Base-by-base conservation (phyloP, 805 yeast genomes). In the Sungouiella blattae region DNA sequence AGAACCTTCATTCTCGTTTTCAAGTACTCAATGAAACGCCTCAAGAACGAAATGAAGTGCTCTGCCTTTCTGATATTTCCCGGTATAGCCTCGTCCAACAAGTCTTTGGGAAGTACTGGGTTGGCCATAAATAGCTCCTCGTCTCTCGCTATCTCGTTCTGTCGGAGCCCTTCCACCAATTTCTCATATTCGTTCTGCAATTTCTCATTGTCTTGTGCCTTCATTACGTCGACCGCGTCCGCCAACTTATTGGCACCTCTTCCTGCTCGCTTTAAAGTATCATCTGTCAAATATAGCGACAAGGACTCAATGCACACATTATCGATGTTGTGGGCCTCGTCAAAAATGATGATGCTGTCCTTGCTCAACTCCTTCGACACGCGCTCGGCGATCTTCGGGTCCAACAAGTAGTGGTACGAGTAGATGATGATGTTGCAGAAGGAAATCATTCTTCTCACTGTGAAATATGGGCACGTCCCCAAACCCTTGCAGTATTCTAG, bases 271-370 rank as follows among this genome's bases (percentile, higher is more conserved):
- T 88, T 82, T 41, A 93, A 62, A 6, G 87, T 78, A 47, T 91
- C 97, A 49, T 88, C 95, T 0, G 97, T 93, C 44, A 93, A 65
- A 55, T 93, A 98, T 32, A 93, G 72, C 5, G 96, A 87, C 27
- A 93, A 62, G 0, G 98, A 86, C 60, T 93, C 99, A 39, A 93
- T 93, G 67, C 99, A 93, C 38, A 93, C 99, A 69, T 93, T 93
- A 71, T 93, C 98, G 37, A 93, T 93, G 63, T 93, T 93, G 60
- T 93, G 99, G 31, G 98, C 98, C 66, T 93, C 99, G 64, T 93
- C 99, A 56, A 93, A 93, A 26, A 93, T 94, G 43, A 93, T 84
- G 40, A 93, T 93, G 36, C 94, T 77, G 53, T 93, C 98, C 47
- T 88, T 87, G 13, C 95, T 85, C 33, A 93, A 73, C 54, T 93